Conservation (phyloP, 257 asterid genomes). For the Nicotiana benthamiana region DNA sequence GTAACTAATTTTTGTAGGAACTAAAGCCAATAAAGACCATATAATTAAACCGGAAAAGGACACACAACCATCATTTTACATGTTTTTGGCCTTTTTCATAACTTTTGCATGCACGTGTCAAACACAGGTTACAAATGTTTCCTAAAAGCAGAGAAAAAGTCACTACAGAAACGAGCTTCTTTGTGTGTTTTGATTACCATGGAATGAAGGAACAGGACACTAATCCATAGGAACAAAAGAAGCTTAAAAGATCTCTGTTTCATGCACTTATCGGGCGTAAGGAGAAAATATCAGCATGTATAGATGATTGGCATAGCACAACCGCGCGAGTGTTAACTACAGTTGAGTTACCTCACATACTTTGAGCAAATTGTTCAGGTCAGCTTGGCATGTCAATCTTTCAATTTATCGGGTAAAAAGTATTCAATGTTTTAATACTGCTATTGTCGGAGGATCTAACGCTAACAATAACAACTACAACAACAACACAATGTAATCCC, state of each 20-base stretch:
- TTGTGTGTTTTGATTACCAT: not conserved
- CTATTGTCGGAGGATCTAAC: not conserved
- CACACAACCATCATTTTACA: not conserved
- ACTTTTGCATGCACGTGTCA: not conserved
- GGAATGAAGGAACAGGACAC: not conserved
- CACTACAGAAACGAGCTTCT: not conserved
- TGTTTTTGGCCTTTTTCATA: not conserved
- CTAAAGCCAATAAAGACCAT: not conserved
- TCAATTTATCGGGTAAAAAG: not conserved
- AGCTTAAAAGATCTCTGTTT: not conserved
- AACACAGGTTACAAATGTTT: not conserved
- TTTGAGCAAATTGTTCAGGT: not conserved
- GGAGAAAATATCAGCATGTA: not conserved
- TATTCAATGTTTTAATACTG: not conserved
- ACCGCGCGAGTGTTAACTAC: not conserved
- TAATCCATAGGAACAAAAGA: not conserved
- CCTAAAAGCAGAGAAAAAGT: not conserved
- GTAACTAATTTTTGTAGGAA: not conserved
- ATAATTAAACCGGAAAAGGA: not conserved
- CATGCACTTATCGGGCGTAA: not conserved
- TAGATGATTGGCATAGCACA: not conserved
- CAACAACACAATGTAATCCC: too few species aligned
- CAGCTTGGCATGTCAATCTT: not conserved
- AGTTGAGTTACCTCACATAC: not conserved
- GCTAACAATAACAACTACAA: not conserved